Evolutionary conservation across 352 stramenopile genomes (phyloP).

Genomic region (Discostella stelligera): DNA sequence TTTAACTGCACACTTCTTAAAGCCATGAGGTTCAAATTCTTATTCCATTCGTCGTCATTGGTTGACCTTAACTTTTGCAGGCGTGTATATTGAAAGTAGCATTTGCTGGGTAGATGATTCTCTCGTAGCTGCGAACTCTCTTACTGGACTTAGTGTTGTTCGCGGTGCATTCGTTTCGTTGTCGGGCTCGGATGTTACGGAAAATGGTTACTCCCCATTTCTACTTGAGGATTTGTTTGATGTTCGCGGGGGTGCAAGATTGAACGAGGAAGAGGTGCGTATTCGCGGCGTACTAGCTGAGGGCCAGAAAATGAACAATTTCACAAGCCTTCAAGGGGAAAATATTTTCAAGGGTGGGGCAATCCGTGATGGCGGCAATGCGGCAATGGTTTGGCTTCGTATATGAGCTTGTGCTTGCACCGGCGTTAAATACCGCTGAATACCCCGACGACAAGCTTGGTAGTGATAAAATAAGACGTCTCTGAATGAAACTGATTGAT

Average conservation of each 20-base stretch:
- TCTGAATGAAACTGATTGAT: too few relatives aligned
- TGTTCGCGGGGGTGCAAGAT: conserved; percentile 10
- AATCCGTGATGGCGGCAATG: conserved; percentile 4
- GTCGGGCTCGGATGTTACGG: conserved; percentile 38
- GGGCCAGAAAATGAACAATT: conserved; percentile 32
- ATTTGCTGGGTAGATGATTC: conserved; percentile 42
- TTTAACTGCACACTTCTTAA: too few relatives aligned
- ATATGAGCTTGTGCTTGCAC: too few relatives aligned
- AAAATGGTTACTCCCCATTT: conserved; percentile 32
- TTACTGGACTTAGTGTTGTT: conserved; percentile 51
- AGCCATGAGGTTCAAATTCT: too few relatives aligned
- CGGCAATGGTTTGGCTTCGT: too few relatives aligned
- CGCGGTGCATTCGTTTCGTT: conserved; percentile 34
- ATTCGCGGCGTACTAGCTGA: conserved; percentile 42
- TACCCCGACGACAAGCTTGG: too few relatives aligned
- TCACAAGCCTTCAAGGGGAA: conserved; percentile 6
- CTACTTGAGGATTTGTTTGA: conserved; percentile 42
- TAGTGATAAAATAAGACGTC: too few relatives aligned
- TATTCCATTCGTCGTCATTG: too few relatives aligned
- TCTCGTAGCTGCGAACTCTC: conserved; percentile 48
- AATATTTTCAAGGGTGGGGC: conserved; percentile 19
- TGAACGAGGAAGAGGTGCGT: conserved; percentile 12
- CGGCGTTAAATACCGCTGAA: too few relatives aligned
- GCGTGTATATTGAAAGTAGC: conserved; percentile 47
- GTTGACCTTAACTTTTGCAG: background rate